Base-by-base conservation (phyloP, 1,284 basidiomycete genomes). In the Ustilago xerochloae region DNA sequence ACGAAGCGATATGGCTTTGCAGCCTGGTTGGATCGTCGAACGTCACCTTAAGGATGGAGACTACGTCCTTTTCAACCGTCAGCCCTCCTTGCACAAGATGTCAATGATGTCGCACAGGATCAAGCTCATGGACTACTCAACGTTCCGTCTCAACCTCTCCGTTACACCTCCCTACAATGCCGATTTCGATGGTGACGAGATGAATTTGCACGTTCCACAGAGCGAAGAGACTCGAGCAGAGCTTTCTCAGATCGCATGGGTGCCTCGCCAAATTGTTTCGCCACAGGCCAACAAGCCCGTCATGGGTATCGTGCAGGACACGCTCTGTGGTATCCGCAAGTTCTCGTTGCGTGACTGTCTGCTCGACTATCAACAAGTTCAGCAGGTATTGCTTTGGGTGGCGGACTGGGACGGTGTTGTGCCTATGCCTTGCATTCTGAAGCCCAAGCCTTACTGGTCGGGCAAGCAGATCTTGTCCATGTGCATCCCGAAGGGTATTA, bases 81-180 rank as follows among this genome's bases (percentile, higher is more conserved):
- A 99, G 84, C 97, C 97, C 2, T 93, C 91, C 88, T 86, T 99
- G 85, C 97, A 99, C 87, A 99, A 99, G 86, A 99, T 99, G 97
- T 96, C 93, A 88, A 99, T 99, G 97, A 99, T 99, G 97, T 94
- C 93, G 85, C 97, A 99, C 87, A 90, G 97, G 39, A 93, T 99
- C 51, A 94, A 93, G 84, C 87, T 99, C 62, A 97, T 99, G 95
- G 93, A 93, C 33, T 99, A 98, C 86, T 99, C 97, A 92, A 94
- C 96, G 63, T 98, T 97, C 88, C 94, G 96, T 68, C 87, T 97
- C 73, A 98, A 98, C 85, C 90, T 97, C 72, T 97, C 94, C 67
- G 95, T 97, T 51, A 86, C 86, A 24, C 81, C 82, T 10, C 82
- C 82, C 0, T 84, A 84, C 75, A 84, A 84, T 51, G 81, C 77